These are phyloP conservation scores for Neurospora pannonica DNA, from an alignment of 495 filamentous ascomycete species.

Conservation along the genomic window DNA sequence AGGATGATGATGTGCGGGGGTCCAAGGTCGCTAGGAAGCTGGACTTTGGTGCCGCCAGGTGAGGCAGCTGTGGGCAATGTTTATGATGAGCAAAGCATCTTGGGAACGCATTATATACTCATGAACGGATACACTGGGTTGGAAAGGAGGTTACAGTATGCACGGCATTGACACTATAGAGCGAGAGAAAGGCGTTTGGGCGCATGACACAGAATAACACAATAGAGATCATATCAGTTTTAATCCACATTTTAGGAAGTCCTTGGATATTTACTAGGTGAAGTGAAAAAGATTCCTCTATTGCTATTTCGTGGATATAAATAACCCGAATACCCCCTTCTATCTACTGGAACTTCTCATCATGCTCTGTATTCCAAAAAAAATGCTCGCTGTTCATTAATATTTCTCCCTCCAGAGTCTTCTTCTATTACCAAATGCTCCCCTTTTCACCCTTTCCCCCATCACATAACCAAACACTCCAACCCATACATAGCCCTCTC, in stretches of 20 bases:
- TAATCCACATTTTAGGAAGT: not conserved
- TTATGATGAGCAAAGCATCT: not conserved
- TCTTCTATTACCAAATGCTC: not conserved
- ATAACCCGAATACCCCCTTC: not conserved
- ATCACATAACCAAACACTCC: slow-evolving; percentile 80
- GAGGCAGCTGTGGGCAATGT: not conserved
- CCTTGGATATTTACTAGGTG: too few species aligned
- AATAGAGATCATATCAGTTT: not conserved
- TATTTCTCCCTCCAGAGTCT: not conserved
- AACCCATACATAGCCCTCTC: slow-evolving; percentile 97
- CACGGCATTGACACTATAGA: not conserved
- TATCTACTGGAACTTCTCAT: not conserved
- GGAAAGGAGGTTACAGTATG: not conserved
- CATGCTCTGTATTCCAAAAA: not conserved
- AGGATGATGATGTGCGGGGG: slow-evolving; percentile 44
- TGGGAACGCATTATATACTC: not conserved
- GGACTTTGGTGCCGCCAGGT: slow-evolving; percentile 63
- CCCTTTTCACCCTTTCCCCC: slow-evolving; percentile 1
- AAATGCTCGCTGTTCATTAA: not conserved
- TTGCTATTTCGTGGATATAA: not conserved
- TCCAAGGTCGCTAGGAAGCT: slow-evolving; percentile 76
- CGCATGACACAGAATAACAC: not conserved
- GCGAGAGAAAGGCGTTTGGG: not conserved
- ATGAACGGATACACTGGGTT: not conserved
- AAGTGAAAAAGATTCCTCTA: not conserved